A percentile compares a stretch with the other conserved stretches of the same genome.
phyloP scores from a whole-genome alignment of 2,329 filamentous ascomycete genomes.

The Zymoseptoria pseudotritici region DNA sequence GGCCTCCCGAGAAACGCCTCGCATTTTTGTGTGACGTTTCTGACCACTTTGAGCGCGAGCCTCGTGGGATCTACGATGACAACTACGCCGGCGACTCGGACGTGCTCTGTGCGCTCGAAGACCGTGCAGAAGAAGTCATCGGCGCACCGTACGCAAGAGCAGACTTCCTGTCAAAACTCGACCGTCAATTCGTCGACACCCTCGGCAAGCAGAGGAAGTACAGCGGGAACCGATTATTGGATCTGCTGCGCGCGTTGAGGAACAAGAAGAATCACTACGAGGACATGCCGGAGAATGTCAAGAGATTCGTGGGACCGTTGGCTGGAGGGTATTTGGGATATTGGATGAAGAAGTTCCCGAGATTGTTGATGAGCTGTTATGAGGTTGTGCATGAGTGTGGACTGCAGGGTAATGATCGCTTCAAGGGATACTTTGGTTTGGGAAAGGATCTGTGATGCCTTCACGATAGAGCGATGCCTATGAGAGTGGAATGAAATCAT shows the following conservation, averaged over 20 bases:
- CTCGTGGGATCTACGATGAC: slow-evolving; percentile 50
- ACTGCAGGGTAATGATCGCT: slow-evolving; percentile 58
- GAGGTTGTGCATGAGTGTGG: slow-evolving; percentile 61
- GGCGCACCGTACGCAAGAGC: slow-evolving; percentile 47
- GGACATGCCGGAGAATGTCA: slow-evolving; percentile 80
- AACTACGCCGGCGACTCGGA: slow-evolving; percentile 41
- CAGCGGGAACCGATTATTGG: slow-evolving; percentile 72
- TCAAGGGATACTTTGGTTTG: slow-evolving; percentile 60
- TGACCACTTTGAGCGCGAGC: slow-evolving; percentile 91
- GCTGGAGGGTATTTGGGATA: slow-evolving; percentile 71
- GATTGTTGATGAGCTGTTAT: slow-evolving; percentile 70
- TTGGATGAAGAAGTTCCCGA: slow-evolving; percentile 74
- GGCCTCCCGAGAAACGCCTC: slow-evolving; percentile 80
- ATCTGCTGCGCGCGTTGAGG: slow-evolving; percentile 77
- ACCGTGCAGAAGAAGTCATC: slow-evolving; percentile 39
- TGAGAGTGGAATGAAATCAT: not conserved
- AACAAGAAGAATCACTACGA: slow-evolving; percentile 99
- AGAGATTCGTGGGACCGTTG: slow-evolving; percentile 61
- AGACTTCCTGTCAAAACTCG: slow-evolving; percentile 72
- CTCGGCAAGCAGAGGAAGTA: slow-evolving; percentile 95
- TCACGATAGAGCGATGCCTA: not conserved
- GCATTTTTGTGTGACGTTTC: slow-evolving; percentile 93
- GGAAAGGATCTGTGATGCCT: slow-evolving; percentile 2
- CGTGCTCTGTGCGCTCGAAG: slow-evolving; percentile 54
- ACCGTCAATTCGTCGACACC: slow-evolving; percentile 76